Evolutionary conservation across 805 yeast genomes (phyloP), one percentile per base, ranked within the genome.

Genomic region (Sugiyamaella lignohabitans): DNA sequence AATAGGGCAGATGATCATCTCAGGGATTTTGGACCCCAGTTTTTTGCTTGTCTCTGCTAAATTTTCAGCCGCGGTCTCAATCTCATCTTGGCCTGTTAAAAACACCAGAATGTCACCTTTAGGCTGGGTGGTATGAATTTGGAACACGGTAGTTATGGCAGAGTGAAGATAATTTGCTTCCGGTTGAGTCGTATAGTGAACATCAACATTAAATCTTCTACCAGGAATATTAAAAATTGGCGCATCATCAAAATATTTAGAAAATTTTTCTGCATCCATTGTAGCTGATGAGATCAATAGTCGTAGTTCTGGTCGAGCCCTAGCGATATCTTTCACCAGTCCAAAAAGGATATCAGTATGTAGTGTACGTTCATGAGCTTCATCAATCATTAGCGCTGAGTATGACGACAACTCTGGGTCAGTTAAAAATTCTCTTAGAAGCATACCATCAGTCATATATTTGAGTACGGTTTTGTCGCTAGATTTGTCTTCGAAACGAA

Each of bases 381-480:
- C 98, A 68, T 93, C 98, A 48, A 93, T 70, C 88, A 93, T 86
- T 2, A 93, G 78, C 2, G 85, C 93, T 0, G 94, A 79, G 59
- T 93, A 93, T 50, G 70, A 75, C 11, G 74, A 71, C 78, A 93
- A 77, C 21, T 71, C 68, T 0, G 96, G 91, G 62, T 93, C 98
- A 17, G 75, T 66, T 42, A 91, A 66, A 3, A 94, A 91, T 64
- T 93, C 98, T 52, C 91, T 72, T 59, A 89, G 80, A 16, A 93
- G 72, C 86, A 91, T 89, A 71, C 98, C 98, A 64, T 93, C 98
- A 0, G 98, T 93, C 78, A 89, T 76, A 64, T 93, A 93, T 67
- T 91, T 91, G 44, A 93, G 73, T 11, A 73, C 65, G 0, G 98
- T 93, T 16, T 72, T 68, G 1, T 73, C 72, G 32, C 78, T 71